Evolutionary conservation across 805 yeast species (phyloP).

Genomic region (Candida hungchunana): DNA sequence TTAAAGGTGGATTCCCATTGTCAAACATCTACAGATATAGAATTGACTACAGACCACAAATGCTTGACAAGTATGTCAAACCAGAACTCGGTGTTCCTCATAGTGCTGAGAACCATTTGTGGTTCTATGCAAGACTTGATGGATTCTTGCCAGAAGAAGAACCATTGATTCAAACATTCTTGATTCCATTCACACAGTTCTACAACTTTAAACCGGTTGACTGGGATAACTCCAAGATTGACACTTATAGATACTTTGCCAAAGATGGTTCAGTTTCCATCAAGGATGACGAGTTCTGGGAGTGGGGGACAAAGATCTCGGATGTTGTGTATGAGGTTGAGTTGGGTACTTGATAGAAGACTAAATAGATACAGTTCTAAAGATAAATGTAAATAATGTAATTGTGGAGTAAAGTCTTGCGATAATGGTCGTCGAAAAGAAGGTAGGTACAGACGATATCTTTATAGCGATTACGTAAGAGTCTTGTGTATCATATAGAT

Average conservation of each 20-base stretch:
- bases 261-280: slow-evolving; percentile 27
- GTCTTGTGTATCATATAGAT: no score
- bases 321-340: slow-evolving; percentile 27
- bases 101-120: slow-evolving; percentile 11
- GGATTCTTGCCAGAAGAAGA: slow-evolving; percentile 29
- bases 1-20: slow-evolving; percentile 25
- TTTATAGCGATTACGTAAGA: no score
- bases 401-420: no score
- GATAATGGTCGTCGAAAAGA: no score
- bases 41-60: slow-evolving; percentile 28
- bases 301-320: slow-evolving; percentile 34
- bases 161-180: slow-evolving; percentile 23
- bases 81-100: slow-evolving; percentile 15
- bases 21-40: slow-evolving; percentile 29
- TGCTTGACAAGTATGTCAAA: slow-evolving; percentile 21
- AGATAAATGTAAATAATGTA: no score
- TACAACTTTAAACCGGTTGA: slow-evolving; percentile 24
- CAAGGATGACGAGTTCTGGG: slow-evolving; percentile 33
- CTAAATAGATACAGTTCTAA: no score
- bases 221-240: slow-evolving; percentile 15
- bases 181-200: slow-evolving; percentile 31
- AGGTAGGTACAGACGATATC: no score
- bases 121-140: slow-evolving; percentile 17
- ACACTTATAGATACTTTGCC: slow-evolving; percentile 30
- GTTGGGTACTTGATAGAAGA: slow-evolving; percentile 4